These are phyloP conservation scores for Chytriomyces sp. DNA, from an alignment of 192 early-diverging fungal species.

Conservation along the genomic window DNA sequence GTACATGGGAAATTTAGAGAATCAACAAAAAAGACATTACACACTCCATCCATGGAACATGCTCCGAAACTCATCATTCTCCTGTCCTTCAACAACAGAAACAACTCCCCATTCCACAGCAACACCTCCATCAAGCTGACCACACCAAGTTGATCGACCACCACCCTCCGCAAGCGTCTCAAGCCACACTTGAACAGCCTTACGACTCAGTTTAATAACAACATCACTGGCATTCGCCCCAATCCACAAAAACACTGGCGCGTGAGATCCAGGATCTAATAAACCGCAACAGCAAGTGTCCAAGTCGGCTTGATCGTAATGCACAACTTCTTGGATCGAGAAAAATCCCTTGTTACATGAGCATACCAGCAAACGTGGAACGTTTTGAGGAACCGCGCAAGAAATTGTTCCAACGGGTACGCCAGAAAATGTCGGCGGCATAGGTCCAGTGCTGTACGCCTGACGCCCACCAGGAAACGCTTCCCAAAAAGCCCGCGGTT, in stretches of 20 bases:
- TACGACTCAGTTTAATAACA: constrained; percentile 52
- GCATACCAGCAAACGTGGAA: constrained; percentile 54
- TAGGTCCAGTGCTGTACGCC: constrained; percentile 21
- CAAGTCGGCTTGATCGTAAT: constrained; percentile 53
- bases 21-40: background rate
- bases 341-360: constrained; percentile 54
- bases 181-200: constrained; percentile 62
- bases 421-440: constrained; percentile 27
- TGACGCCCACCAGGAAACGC: constrained; percentile 9
- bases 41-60: constrained; percentile 13
- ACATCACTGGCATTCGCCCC: constrained; percentile 55
- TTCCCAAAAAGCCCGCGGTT: constrained; percentile 38
- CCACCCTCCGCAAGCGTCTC: constrained; percentile 52
- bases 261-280: constrained; percentile 54
- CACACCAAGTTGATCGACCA: constrained; percentile 28
- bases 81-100: background rate
- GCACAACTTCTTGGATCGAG: constrained; percentile 43
- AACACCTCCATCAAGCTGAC: background rate
- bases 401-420: background rate
- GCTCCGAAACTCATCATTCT: constrained; percentile 11
- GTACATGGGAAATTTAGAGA: background rate
- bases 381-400: background rate
- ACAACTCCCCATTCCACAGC: constrained; percentile 16
- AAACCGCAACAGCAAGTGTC: constrained; percentile 50
- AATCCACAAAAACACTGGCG: constrained; percentile 54